A percentile compares a stretch with the other conserved stretches of the same genome.
Evolutionary conservation across 306 rosid species (phyloP).

Genomic region (Luffa aegyptiaca): DNA sequence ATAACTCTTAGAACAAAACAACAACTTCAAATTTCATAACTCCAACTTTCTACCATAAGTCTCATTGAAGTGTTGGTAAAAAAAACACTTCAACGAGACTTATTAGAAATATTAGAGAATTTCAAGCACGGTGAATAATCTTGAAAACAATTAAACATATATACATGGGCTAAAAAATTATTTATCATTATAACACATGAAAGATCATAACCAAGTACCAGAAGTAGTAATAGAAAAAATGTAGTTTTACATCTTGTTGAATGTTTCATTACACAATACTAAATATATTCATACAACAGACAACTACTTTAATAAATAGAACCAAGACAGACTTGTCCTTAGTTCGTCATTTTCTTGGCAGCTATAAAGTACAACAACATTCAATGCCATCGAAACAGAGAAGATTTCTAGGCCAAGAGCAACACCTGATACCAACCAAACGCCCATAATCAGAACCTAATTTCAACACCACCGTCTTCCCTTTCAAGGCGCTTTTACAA

Average conservation of each 20-base stretch:
- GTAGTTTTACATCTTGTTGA: not conserved
- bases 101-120: too few species aligned
- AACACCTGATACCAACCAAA: not conserved
- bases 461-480: not conserved
- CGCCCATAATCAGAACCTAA: not conserved
- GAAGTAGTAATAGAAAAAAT: not conserved
- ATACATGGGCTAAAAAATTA: too few species aligned
- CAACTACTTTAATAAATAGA: too few species aligned
- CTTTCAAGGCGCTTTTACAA: constrained; percentile 15
- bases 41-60: too few species aligned
- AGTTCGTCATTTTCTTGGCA: not conserved
- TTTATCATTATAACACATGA: not conserved
- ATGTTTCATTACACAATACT: not conserved
- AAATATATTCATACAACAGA: not conserved
- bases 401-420: not conserved
- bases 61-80: too few species aligned
- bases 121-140: too few species aligned
- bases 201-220: too few species aligned
- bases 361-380: not conserved
- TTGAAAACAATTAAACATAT: too few species aligned
- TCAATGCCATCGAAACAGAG: not conserved
- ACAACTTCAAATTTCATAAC: too few species aligned
- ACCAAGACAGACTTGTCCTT: not conserved
- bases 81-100: too few species aligned
- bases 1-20: too few species aligned